A percentile compares a stretch with the other conserved stretches of the same genome.
Conservation (phyloP, 2,329 filamentous ascomycete species). For the Aspergillus sp. region DNA sequence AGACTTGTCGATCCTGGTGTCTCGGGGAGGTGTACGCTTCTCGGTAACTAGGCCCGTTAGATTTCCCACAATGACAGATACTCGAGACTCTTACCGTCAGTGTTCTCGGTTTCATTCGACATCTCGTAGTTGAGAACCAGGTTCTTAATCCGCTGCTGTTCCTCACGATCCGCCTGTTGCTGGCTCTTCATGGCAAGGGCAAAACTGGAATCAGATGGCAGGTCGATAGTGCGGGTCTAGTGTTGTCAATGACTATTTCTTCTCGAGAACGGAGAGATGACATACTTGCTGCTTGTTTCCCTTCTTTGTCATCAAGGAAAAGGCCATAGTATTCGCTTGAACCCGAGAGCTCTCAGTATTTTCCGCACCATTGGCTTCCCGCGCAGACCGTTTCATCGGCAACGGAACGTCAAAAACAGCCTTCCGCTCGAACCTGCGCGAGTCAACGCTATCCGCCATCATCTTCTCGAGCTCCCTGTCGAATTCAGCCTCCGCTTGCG, state of each 20-base stretch:
- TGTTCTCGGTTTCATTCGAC: slow-evolving; percentile 69
- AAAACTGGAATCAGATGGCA: slow-evolving; percentile 82
- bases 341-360: slow-evolving; percentile 7
- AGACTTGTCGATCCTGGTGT: slow-evolving; percentile 46
- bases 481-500: slow-evolving; percentile 92
- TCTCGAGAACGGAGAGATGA: not conserved
- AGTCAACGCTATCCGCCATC: slow-evolving; percentile 96
- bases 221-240: slow-evolving; percentile 81
- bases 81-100: slow-evolving; percentile 58
- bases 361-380: slow-evolving; percentile 46
- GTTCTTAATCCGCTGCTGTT: slow-evolving; percentile 97
- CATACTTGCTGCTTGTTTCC: slow-evolving; percentile 87
- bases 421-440: slow-evolving; percentile 92
- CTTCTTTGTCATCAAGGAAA: slow-evolving; percentile 89
- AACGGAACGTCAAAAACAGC: slow-evolving; percentile 92
- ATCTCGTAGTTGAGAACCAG: slow-evolving; percentile 95
- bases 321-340: slow-evolving; percentile 71
- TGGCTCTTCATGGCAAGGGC: slow-evolving; percentile 94
- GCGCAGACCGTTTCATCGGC: slow-evolving; percentile 68
- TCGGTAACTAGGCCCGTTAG: slow-evolving; percentile 26
- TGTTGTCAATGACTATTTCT: slow-evolving; percentile 10
- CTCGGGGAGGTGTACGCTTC: slow-evolving; percentile 38
- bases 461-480: slow-evolving; percentile 96
- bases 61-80: slow-evolving; percentile 25
- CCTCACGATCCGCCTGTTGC: slow-evolving; percentile 88